Conservation (phyloP, 2,329 filamentous ascomycete genomes). For the Pezicula neosporulosa region DNA sequence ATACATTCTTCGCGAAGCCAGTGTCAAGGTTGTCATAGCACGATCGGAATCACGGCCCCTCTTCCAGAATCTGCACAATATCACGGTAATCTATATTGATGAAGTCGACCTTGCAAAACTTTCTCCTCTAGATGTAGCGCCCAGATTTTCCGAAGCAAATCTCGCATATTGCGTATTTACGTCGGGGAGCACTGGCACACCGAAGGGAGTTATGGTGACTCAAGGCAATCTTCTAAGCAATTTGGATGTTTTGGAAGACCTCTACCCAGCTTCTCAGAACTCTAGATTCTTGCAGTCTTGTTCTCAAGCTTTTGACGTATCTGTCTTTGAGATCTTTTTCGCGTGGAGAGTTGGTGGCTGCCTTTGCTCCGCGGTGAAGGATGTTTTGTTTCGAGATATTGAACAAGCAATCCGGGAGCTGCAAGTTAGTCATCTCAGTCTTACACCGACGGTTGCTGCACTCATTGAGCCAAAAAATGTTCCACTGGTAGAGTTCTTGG, state of each 20-base stretch:
- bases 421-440: slow-evolving; percentile 72
- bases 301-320: slow-evolving; percentile 83
- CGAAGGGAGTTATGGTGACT: slow-evolving; percentile 77
- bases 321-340: slow-evolving; percentile 88
- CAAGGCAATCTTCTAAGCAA: slow-evolving; percentile 76
- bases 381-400: slow-evolving; percentile 70
- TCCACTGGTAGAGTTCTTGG: slow-evolving; percentile 69
- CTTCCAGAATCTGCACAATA: slow-evolving; percentile 11
- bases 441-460: slow-evolving; percentile 82
- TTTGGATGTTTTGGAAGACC: slow-evolving; percentile 57
- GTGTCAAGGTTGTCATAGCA: slow-evolving; percentile 44
- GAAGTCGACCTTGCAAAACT: slow-evolving; percentile 17
- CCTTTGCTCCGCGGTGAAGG: slow-evolving; percentile 71
- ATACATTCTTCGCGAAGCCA: slow-evolving; percentile 60
- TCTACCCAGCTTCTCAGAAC: slow-evolving; percentile 56
- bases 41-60: slow-evolving; percentile 24
- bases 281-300: slow-evolving; percentile 73
- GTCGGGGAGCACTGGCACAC: slow-evolving; percentile 72
- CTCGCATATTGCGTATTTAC: slow-evolving; percentile 79
- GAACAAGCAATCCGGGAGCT: slow-evolving; percentile 63
- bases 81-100: slow-evolving; percentile 26
- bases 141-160: slow-evolving; percentile 11
- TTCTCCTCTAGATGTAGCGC: slow-evolving; percentile 14
- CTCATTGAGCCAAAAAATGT: slow-evolving; percentile 67
- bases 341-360: slow-evolving; percentile 76